Base-by-base conservation (phyloP, 2,329 filamentous ascomycete species). In the Colletotrichum chrysophilum region DNA sequence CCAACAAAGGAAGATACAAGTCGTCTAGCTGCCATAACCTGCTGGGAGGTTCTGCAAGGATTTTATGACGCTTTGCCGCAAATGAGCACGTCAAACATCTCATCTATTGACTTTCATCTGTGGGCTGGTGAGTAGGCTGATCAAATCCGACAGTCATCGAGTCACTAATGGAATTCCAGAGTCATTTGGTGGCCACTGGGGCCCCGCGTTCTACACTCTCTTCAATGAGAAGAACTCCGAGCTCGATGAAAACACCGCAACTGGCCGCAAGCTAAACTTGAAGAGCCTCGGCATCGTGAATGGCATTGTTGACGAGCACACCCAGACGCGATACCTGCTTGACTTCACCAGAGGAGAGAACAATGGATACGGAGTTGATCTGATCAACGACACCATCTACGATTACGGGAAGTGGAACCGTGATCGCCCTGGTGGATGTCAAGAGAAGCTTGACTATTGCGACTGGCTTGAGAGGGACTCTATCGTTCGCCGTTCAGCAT, bases 221-320 rank as follows among this genome's bases (percentile, higher is more conserved):
- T 69, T 69, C 66, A 69, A 69, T 16, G 66, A 69, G 34, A 58
- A 55, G 52, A 69, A 69, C 21, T 69, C 66, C 7, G 34, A 69
- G 8, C 66, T 69, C 14, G 66, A 69, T 9, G 52, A 60, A 21
- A 69, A 32, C 24, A 38, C 55, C 7, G 14, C 32, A 0, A 60
- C 32, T 1, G 66, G 66, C 7, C 66, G 66, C 21, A 69, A 69
- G 13, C n/a, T 69, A 13, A 69, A 48, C 52, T 32, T 69, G 66
- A 69, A 69, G 18, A 69, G 66, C 10, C 62, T 65, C 43, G 62
- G 62, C 5, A 65, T 65, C 9, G 36, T 65, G 12, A 90, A 91
- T 21, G 66, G 66, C 24, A 68, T 58, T 12, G 66, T 68, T 12
- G 66, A 68, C 8, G 48, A 58, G 52, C 52, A 68, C 8, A 55